These are phyloP conservation scores for Aspergillus cristatus DNA, from an alignment of 495 filamentous ascomycete genomes.

Conservation along the genomic window DNA sequence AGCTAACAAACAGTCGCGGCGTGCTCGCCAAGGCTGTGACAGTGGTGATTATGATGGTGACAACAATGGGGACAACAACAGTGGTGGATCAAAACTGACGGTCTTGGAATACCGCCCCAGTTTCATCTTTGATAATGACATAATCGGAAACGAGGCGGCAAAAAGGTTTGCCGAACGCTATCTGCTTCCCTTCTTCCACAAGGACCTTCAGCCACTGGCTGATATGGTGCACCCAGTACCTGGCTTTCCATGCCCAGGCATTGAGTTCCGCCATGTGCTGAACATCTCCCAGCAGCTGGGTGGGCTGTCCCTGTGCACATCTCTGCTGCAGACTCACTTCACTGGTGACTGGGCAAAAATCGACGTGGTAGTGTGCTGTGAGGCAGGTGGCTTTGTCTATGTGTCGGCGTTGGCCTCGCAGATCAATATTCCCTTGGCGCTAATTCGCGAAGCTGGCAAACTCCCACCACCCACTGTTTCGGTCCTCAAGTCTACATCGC, in stretches of 20 bases:
- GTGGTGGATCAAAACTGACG: slow-evolving; percentile 18
- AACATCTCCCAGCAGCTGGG: slow-evolving; percentile 45
- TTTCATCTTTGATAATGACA: slow-evolving; percentile 45
- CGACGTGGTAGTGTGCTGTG: slow-evolving; percentile 41
- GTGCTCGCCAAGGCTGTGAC: slow-evolving; percentile 25
- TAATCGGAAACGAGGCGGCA: slow-evolving; percentile 26
- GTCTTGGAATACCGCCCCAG: slow-evolving; percentile 30
- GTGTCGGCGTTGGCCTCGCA: slow-evolving; percentile 44
- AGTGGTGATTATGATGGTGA: slow-evolving; percentile 8
- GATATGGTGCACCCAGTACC: slow-evolving; percentile 42
- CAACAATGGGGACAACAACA: slow-evolving; percentile 18
- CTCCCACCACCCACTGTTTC: slow-evolving; percentile 50
- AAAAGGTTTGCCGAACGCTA: slow-evolving; percentile 33
- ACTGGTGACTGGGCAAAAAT: slow-evolving; percentile 40
- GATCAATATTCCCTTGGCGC: slow-evolving; percentile 37
- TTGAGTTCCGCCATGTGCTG: slow-evolving; percentile 53
- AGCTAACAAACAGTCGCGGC: slow-evolving; percentile 35
- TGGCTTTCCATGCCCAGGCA: slow-evolving; percentile 42
- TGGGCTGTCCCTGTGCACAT: slow-evolving; percentile 46
- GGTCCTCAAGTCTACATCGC: slow-evolving; percentile 38
- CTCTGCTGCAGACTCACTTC: slow-evolving; percentile 42
- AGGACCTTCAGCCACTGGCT: slow-evolving; percentile 40
- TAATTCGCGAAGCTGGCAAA: slow-evolving; percentile 52
- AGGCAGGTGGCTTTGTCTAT: slow-evolving; percentile 51
- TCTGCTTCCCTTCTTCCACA: slow-evolving; percentile 43